Conservation (phyloP, 1,284 basidiomycete species). For the Omphalotus olearius region DNA sequence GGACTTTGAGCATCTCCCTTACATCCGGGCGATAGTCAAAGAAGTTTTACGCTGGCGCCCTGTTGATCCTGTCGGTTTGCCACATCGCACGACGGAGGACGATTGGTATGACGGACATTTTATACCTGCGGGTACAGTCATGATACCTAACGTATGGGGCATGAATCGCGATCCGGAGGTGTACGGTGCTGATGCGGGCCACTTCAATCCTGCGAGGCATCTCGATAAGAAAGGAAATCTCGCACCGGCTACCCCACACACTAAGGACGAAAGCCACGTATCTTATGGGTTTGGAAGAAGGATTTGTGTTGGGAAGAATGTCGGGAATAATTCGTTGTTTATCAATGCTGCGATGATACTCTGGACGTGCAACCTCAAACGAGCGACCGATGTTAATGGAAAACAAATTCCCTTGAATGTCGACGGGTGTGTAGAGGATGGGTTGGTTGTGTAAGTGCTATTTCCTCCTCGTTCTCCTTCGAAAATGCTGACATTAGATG, state of each 20-base stretch:
- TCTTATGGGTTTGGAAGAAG: constrained; percentile 18
- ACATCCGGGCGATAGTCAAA: constrained; percentile 10
- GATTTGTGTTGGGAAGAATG: constrained; percentile 16
- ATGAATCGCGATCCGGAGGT: constrained; percentile 15
- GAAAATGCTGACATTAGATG: not conserved
- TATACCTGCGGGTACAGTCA: constrained; percentile 16
- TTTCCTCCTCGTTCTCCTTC: no score
- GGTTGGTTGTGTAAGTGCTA: constrained; percentile 2
- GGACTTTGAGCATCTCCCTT: constrained; percentile 8
- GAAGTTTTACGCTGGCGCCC: constrained; percentile 14
- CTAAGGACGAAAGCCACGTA: constrained; percentile 18
- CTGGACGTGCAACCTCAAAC: constrained; percentile 8
- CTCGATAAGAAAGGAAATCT: constrained; percentile 13
- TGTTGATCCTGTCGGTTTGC: constrained; percentile 13
- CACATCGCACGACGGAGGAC: constrained; percentile 9
- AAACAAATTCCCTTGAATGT: not conserved
- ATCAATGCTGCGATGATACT: constrained; percentile 17
- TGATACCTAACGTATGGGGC: constrained; percentile 17
- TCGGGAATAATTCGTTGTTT: constrained; percentile 16
- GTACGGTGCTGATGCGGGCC: constrained; percentile 17
- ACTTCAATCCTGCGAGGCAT: constrained; percentile 15
- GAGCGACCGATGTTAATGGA: constrained; percentile 1
- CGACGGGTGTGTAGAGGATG: constrained; percentile 1
- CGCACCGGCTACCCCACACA: constrained; percentile 8
- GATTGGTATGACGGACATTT: constrained; percentile 17